Evolutionary conservation across 2,329 filamentous ascomycete species (phyloP), one percentile per base, ranked within the genome.

Genomic region (Grosmannia clavigera): DNA sequence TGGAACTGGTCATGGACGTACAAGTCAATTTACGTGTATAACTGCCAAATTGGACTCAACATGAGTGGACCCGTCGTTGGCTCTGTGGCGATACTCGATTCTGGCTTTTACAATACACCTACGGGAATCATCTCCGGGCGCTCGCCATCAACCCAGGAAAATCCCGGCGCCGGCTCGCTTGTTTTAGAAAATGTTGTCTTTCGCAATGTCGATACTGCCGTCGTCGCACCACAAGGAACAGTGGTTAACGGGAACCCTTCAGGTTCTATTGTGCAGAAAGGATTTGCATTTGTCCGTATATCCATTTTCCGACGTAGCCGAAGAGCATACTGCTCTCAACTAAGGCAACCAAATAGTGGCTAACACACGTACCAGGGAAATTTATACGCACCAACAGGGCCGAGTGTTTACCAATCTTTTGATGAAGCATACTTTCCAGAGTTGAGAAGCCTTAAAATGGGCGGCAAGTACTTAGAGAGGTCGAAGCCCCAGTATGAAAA

Each of bases 1-100:
- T 90, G 87, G 87, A 82, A 87, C 69, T 90, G 87, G 87, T 81
- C 83, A 1, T 90, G 85, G 84, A 85, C 83, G 5, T 87, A 88
- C 75, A 86, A 87, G 71, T 82, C 80, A 27, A 69, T 88, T 25
- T 75, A 72, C 31, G 81, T 89, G 70, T 78, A 82, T 67, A 77
- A 86, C 67, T 87, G 84, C 67, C 74, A 74, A 11, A 75, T 87
- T 38, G 87, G 85, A 14, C 75, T 90, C 61, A 84, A 88, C 68
- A 85, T 90, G 78, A 79, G 78, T 6, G 78, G 84, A n/a, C 76
- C 83, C 66, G 81, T 80, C 14, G 87, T 92, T 31, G 88, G 88
- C 46, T 92, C 88, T 0, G 81, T 92, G 29, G 78, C 89, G 43
- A 72, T 95, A 38, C 75, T 92, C 54, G 90, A 95, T 74, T 89